Evolutionary conservation across 345 rosid species (phyloP).

Genomic region (Ceriops tagal): DNA sequence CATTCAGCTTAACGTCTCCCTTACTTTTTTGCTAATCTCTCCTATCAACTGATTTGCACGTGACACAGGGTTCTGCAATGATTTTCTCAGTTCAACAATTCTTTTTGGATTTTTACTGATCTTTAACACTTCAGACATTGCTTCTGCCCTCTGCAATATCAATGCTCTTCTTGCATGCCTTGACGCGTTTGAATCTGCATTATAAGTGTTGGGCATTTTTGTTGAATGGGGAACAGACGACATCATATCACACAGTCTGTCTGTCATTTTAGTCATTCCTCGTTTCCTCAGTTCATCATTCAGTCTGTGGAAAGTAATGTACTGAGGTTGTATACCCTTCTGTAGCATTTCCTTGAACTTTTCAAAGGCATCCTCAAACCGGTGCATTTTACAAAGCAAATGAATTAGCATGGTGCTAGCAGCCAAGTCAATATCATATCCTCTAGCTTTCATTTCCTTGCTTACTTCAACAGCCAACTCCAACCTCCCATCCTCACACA

Average conservation of each 20-base stretch:
- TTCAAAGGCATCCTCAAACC: slow-evolving; percentile 61
- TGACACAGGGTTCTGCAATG: slow-evolving; percentile 13
- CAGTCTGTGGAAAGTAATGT: slow-evolving; percentile 64
- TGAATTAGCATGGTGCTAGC: slow-evolving; percentile 66
- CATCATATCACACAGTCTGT: slow-evolving; percentile 50
- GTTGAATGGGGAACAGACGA: slow-evolving; percentile 61
- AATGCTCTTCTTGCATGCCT: slow-evolving; percentile 42
- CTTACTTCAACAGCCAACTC: slow-evolving; percentile 64
- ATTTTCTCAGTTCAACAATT: slow-evolving; percentile 17
- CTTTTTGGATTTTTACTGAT: slow-evolving; percentile 62
- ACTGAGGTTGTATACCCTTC: slow-evolving; percentile 69
- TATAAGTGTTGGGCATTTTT: slow-evolving; percentile 49
- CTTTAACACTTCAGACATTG: slow-evolving; percentile 63
- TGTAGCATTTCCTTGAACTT: slow-evolving; percentile 67
- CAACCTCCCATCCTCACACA: slow-evolving; percentile 71
- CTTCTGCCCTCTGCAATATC: slow-evolving; percentile 65
- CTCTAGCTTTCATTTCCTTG: slow-evolving; percentile 72
- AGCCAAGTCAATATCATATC: slow-evolving; percentile 64
- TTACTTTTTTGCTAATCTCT: slow-evolving; percentile 7
- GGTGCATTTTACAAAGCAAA: slow-evolving; percentile 56
- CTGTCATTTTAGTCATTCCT: slow-evolving; percentile 56
- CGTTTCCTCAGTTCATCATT: slow-evolving; percentile 51
- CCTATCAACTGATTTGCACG: slow-evolving; percentile 16
- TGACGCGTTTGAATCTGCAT: slow-evolving; percentile 25
- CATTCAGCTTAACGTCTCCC: neutral